Percentiles rank a stretch among this genome's conserved stretches.
Conservation (phyloP, 352 stramenopile genomes). For the Blastocystis sp. region DNA sequence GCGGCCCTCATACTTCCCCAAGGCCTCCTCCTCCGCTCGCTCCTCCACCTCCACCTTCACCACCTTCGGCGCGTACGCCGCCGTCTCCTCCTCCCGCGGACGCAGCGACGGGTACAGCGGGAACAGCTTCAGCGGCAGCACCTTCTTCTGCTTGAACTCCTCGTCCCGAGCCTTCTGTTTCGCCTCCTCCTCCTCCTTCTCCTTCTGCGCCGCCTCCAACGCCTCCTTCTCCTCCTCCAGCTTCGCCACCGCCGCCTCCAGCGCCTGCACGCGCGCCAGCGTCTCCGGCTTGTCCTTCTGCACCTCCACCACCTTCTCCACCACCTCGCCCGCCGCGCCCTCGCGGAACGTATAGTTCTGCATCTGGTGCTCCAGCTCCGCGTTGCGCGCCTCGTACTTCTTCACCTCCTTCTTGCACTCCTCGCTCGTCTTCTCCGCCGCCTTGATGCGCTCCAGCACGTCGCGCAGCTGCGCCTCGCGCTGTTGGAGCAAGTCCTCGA, state of each 20-base stretch:
- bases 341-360: conserved; percentile 53
- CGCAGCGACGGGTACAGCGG: conserved; percentile 40
- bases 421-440: conserved; percentile 32
- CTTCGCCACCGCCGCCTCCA: background rate
- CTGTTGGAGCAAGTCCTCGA: conserved; percentile 62
- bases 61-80: background rate
- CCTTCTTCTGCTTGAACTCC: conserved; percentile 29
- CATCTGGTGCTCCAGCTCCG: conserved; percentile 36
- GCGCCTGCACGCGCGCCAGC: background rate
- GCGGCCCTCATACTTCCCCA: conserved; percentile 9
- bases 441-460: conserved; percentile 59
- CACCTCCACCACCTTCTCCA: conserved; percentile 58
- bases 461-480: conserved; percentile 48
- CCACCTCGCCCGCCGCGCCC: conserved; percentile 28
- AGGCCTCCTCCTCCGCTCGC: background rate
- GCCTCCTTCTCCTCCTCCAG: background rate
- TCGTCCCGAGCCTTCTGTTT: background rate
- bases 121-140: conserved; percentile 63
- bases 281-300: conserved; percentile 49
- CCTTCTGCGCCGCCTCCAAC: background rate
- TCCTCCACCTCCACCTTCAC: background rate
- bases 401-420: conserved; percentile 6
- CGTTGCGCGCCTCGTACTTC: background rate
- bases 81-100: conserved; percentile 34
- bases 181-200: conserved; percentile 24